These are phyloP conservation scores for Leccinum olivaceoglutinosum DNA, from an alignment of 1,284 basidiomycete genomes.

Conservation along the genomic window DNA sequence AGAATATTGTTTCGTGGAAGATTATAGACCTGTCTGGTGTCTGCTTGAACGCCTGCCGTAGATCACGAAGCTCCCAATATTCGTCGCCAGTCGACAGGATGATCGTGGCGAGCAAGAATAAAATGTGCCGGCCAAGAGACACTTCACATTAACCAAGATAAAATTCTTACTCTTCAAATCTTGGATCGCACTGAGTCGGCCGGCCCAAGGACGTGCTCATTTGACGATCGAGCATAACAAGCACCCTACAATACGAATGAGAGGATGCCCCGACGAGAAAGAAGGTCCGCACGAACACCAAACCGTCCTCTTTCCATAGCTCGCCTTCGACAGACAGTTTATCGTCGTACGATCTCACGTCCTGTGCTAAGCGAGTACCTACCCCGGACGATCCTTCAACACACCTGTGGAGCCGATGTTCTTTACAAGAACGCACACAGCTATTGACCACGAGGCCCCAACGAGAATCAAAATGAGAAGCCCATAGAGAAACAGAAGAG, in stretches of 20 bases:
- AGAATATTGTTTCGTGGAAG: constrained; percentile 58
- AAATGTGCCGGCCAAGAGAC: background rate
- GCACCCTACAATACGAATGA: constrained; percentile 39
- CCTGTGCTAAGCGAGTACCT: constrained; percentile 63
- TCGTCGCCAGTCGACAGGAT: constrained; percentile 69
- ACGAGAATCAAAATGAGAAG: background rate
- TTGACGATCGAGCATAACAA: constrained; percentile 52
- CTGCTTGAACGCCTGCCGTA: constrained; percentile 66
- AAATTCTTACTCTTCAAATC: constrained; percentile 67
- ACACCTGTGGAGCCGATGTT: constrained; percentile 61
- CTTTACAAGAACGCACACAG: constrained; percentile 48
- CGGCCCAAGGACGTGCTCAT: constrained; percentile 71
- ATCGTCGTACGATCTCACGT: constrained; percentile 43
- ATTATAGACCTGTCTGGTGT: constrained; percentile 49
- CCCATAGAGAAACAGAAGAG: background rate
- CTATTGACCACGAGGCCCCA: constrained; percentile 22
- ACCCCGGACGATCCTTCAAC: constrained; percentile 67
- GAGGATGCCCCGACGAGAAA: background rate
- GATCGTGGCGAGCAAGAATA: constrained; percentile 60
- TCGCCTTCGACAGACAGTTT: constrained; percentile 51
- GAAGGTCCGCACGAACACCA: constrained; percentile 44
- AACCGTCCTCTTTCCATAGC: constrained; percentile 71
- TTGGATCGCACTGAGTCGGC: constrained; percentile 59
- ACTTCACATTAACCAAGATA: background rate
- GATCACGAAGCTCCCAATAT: constrained; percentile 30